A percentile compares a stretch with the other conserved stretches of the same genome.
Evolutionary conservation across 2,329 filamentous ascomycete species (phyloP).

Genomic region (Phoma sp.): DNA sequence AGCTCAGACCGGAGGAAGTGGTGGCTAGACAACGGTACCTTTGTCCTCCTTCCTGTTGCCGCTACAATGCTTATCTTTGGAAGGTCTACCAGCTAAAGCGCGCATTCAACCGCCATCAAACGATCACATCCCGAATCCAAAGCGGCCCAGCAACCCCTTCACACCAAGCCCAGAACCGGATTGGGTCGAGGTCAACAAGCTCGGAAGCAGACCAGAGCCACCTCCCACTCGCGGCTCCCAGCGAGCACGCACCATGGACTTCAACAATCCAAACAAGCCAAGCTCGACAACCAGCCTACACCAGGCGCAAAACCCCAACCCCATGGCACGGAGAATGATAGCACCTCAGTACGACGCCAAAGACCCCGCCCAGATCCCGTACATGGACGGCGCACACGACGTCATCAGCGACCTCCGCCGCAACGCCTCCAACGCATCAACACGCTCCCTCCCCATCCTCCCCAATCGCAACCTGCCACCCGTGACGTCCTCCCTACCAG

Average conservation of each 20-base stretch:
- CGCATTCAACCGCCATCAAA: slow-evolving; percentile 69
- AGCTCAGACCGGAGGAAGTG: slow-evolving; percentile 68
- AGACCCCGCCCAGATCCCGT: slow-evolving; percentile 27
- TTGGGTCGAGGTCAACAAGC: slow-evolving; percentile 68
- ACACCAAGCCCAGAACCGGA: slow-evolving; percentile 75
- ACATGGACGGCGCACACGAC: slow-evolving; percentile 31
- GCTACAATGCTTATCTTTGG: slow-evolving; percentile 32
- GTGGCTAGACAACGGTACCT: slow-evolving; percentile 68
- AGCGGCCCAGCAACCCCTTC: slow-evolving; percentile 83
- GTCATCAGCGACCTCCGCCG: slow-evolving; percentile 30
- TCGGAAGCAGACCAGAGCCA: slow-evolving; percentile 36
- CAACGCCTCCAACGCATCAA: slow-evolving; percentile 34
- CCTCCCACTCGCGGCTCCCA: slow-evolving; percentile 42
- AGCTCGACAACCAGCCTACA: slow-evolving; percentile 30
- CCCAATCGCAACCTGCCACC: slow-evolving; percentile 16
- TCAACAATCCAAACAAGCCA: slow-evolving; percentile 26
- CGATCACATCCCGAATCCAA: slow-evolving; percentile 72
- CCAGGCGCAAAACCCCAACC: slow-evolving; percentile 23
- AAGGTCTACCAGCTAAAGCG: slow-evolving; percentile 76
- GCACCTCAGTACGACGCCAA: slow-evolving; percentile 37
- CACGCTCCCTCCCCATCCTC: slow-evolving; percentile 37
- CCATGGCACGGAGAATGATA: slow-evolving; percentile 39
- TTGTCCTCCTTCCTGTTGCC: slow-evolving; percentile 57
- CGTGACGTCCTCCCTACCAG: slow-evolving; percentile 7
- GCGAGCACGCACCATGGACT: slow-evolving; percentile 39